Base-by-base conservation (phyloP, 495 filamentous ascomycete species). In the Massariosphaeria phaeospora region DNA sequence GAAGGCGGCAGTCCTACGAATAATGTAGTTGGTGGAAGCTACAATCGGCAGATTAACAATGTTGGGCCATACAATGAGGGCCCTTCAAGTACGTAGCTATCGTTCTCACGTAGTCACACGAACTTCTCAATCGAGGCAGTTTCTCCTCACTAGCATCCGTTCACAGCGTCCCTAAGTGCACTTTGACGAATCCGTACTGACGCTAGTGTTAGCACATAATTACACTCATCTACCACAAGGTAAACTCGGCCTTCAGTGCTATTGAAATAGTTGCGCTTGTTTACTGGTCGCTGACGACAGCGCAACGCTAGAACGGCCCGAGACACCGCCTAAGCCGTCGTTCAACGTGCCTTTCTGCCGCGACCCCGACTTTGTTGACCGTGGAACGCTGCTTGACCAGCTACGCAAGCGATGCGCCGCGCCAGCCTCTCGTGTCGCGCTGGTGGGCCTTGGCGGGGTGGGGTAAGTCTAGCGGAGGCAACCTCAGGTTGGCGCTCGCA, bases 291-390 rank as follows among this genome's bases (percentile, higher is more conserved):
- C 8, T n/a, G 30, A 7, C 30, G 30, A 8, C 30, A 7, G 8
- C n/a, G 30, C 30, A 33, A n/a, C 30, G 30, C 8, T n/a, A n/a
- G n/a, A n/a, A n/a, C n/a, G 30, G n/a, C 30, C 30, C 8, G 30
- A 33, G 30, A 33, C 30, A 8, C 30, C 30, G 30, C 30, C 30
- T 7, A n/a, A 7, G 8, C 30, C 30, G 7, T 33, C 30, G 8
- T 33, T 7, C 52, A 40, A 43, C 27, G 54, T 72, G 40, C 66
- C 64, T 1, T 76, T 72, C 48, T 41, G 59, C 20, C 38, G 53
- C 0, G 72, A 76, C 56, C 52, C 54, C 30, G 64, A 66, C 39
- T 74, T 76, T 47, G 61, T 77, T 36, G 70, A 68, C 30, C 69
- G 73, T 6, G 60, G 33, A 68, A 76, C n/a, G 48, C 57, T 21